Evolutionary conservation across 116 monocot species (phyloP).

Genomic region (Posidonia oceanica): DNA sequence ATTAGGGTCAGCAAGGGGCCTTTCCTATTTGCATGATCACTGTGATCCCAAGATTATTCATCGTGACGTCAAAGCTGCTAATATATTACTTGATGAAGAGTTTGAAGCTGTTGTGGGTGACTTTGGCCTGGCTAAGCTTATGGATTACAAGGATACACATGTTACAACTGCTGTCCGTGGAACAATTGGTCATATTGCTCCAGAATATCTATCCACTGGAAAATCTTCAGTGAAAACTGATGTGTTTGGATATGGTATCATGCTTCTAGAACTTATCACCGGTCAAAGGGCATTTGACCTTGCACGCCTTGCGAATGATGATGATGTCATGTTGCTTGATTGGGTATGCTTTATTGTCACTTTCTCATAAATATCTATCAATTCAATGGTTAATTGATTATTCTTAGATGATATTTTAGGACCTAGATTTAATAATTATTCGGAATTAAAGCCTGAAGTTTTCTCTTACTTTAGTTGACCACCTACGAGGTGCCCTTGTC

Average conservation of each 20-base stretch:
- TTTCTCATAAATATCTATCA: not conserved
- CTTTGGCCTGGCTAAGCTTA: constrained; percentile 76
- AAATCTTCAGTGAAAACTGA: constrained; percentile 79
- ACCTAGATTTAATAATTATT: too few species aligned
- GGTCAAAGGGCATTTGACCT: constrained; percentile 87
- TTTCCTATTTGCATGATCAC: constrained; percentile 74
- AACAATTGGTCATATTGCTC: constrained; percentile 79
- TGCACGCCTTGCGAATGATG: constrained; percentile 78
- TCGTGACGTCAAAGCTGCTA: constrained; percentile 81
- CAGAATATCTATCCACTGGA: constrained; percentile 73
- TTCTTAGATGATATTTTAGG: too few species aligned
- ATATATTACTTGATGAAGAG: constrained; percentile 71
- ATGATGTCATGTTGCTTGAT: constrained; percentile 87
- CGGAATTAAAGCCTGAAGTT: too few species aligned
- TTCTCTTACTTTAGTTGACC: too few species aligned
- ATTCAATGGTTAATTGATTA: too few species aligned
- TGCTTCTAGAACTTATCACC: constrained; percentile 80
- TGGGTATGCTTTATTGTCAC: constrained; percentile 29
- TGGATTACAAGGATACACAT: constrained; percentile 87
- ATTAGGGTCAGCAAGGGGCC: constrained; percentile 59
- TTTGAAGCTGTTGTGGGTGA: constrained; percentile 85
- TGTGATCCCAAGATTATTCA: constrained; percentile 83
- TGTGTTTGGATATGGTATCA: constrained; percentile 81
- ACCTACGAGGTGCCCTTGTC: too few species aligned
- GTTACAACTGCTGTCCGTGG: constrained; percentile 79